A percentile compares a stretch with the other conserved stretches of the same genome.
Conservation (phyloP, 2,329 filamentous ascomycete genomes). For the Aspergillus uvarum region DNA sequence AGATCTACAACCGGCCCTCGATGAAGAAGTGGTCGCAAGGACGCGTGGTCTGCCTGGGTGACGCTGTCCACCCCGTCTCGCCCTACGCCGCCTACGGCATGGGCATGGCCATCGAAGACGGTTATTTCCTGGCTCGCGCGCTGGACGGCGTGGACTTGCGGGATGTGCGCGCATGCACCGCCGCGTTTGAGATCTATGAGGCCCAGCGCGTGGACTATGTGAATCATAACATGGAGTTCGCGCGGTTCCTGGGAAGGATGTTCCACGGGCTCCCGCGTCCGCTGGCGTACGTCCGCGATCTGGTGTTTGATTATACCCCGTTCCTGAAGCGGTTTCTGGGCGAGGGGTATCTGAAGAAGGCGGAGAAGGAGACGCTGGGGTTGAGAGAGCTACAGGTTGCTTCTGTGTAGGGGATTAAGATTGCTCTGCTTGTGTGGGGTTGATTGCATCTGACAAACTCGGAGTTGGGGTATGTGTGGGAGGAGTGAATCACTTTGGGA, state of each 20-base stretch:
- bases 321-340: background rate
- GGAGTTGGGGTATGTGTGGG: too few species aligned
- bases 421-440: too few species aligned
- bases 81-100: constrained; percentile 8
- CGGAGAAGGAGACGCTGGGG: constrained; percentile 2
- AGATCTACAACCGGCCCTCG: constrained; percentile 6
- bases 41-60: background rate
- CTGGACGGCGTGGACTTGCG: constrained; percentile 4
- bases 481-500: too few species aligned
- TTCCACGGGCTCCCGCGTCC: constrained; percentile 2
- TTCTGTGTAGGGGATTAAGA: too few species aligned
- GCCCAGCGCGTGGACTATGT: constrained; percentile 1
- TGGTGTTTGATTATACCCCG: constrained; percentile 6
- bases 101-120: constrained; percentile 7
- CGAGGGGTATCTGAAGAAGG: background rate
- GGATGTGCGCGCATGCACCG: background rate
- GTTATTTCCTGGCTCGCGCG: background rate
- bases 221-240: constrained; percentile 6
- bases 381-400: background rate
- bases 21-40: constrained; percentile 5
- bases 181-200: constrained; percentile 2
- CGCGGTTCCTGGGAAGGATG: background rate
- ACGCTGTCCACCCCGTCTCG: constrained; percentile 5
- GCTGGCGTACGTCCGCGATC: background rate
- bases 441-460: too few species aligned